Percentiles rank a stretch among this genome's conserved stretches.
phyloP scores from a whole-genome alignment of 2,329 filamentous ascomycete species.

The Emericellopsis atlantica region DNA sequence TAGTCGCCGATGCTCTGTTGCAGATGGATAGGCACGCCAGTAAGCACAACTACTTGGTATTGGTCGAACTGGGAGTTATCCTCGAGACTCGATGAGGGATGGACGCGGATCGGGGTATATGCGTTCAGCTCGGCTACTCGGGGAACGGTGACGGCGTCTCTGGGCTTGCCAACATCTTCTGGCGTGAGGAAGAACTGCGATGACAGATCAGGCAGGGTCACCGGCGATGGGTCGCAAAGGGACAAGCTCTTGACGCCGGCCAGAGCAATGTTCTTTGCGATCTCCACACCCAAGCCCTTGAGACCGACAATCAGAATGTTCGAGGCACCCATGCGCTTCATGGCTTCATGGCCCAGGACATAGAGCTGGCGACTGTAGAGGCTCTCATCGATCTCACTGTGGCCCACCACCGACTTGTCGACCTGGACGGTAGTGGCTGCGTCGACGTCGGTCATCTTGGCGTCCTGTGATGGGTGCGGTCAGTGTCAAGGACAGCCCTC shows the following conservation, averaged over 20 bases:
- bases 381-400: slow-evolving; percentile 56
- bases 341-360: slow-evolving; percentile 65
- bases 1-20: slow-evolving; percentile 83
- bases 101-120: slow-evolving; percentile 82
- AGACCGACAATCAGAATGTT: slow-evolving; percentile 87
- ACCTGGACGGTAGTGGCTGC: slow-evolving; percentile 54
- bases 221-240: slow-evolving; percentile 78
- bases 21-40: slow-evolving; percentile 65
- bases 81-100: slow-evolving; percentile 54
- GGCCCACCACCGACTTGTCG: slow-evolving; percentile 43
- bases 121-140: slow-evolving; percentile 90
- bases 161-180: slow-evolving; percentile 82
- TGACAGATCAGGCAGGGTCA: slow-evolving; percentile 78
- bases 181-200: slow-evolving; percentile 92
- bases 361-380: slow-evolving; percentile 66
- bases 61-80: slow-evolving; percentile 72
- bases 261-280: slow-evolving; percentile 96
- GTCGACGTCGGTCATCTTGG: slow-evolving; percentile 45
- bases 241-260: slow-evolving; percentile 97
- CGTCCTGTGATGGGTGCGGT: slow-evolving; percentile 21
- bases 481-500: not conserved
- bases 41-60: slow-evolving; percentile 88
- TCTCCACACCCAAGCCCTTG: slow-evolving; percentile 91
- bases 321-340: slow-evolving; percentile 98
- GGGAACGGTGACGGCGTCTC: slow-evolving; percentile 76